Evolutionary conservation across 768 basidiomycete species (phyloP).

Genomic region (Rhodosporidiobolus sp.): DNA sequence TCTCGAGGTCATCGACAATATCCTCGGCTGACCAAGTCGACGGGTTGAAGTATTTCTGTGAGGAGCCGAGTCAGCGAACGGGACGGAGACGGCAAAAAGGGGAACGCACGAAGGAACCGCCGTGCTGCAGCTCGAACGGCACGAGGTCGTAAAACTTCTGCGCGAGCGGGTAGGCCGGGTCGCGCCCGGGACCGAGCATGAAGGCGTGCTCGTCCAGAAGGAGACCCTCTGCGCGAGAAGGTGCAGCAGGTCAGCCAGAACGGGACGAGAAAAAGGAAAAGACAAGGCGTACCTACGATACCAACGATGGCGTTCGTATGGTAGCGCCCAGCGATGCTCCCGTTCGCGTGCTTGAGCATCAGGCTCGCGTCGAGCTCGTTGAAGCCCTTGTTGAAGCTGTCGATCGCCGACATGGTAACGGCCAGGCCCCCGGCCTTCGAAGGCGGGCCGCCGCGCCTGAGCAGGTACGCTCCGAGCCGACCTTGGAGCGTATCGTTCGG

Average conservation of each 20-base stretch:
- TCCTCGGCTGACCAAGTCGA: background rate
- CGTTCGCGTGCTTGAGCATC: background rate
- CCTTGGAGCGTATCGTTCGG: too few relatives aligned
- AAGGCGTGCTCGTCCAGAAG: background rate
- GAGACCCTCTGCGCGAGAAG: background rate
- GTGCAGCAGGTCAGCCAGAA: too few relatives aligned
- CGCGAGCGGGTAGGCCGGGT: background rate
- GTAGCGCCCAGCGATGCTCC: too few relatives aligned
- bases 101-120: background rate
- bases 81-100: background rate
- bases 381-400: background rate
- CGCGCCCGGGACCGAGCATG: background rate
- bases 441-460: too few relatives aligned
- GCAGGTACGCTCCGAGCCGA: too few relatives aligned
- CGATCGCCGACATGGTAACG: background rate
- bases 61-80: background rate
- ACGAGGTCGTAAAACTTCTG: background rate
- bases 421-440: background rate
- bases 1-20: conserved; percentile 2
- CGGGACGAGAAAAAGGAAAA: background rate
- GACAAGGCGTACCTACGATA: too few relatives aligned
- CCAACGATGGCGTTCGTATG: too few relatives aligned
- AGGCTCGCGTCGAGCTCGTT: background rate
- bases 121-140: background rate
- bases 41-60: conserved; percentile 3